Evolutionary conservation across 192 early-diverging fungal species (phyloP).

Genomic region (Coemansia sp.): DNA sequence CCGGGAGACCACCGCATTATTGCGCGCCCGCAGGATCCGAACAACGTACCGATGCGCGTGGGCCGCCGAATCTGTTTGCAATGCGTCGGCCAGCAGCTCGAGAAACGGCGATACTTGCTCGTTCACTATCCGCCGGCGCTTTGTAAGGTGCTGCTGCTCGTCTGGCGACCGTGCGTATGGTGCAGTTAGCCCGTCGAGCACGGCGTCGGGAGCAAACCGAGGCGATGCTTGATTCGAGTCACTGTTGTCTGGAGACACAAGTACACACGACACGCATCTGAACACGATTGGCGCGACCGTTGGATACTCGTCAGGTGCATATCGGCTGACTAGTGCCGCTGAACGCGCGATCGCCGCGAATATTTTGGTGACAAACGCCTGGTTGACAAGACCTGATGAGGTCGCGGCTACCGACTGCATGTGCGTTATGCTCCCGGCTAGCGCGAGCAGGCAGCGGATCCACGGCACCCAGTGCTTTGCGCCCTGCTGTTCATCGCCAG

Average conservation of each 20-base stretch:
- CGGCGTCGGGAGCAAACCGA: constrained; percentile 19
- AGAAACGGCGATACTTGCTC: constrained; percentile 6
- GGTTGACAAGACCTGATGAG: constrained; percentile 8
- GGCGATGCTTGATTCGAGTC: not conserved
- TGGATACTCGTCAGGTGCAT: not conserved
- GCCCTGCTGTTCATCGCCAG: not conserved
- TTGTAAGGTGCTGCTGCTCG: not conserved
- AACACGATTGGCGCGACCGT: not conserved
- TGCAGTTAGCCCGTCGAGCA: constrained; percentile 17
- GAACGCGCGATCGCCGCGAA: constrained; percentile 9
- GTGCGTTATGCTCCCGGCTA: constrained; percentile 15
- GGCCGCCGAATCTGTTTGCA: not conserved
- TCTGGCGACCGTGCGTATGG: not conserved
- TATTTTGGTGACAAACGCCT: constrained; percentile 14
- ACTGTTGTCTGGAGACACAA: not conserved
- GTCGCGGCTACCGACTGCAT: too few species aligned
- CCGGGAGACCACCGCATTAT: constrained; percentile 2
- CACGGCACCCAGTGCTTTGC: not conserved
- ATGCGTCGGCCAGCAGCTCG: constrained; percentile 6
- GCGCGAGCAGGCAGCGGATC: constrained; percentile 10
- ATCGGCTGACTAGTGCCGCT: not conserved
- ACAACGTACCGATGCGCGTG: constrained; percentile 8
- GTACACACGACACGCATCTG: not conserved
- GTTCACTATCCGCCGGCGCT: not conserved
- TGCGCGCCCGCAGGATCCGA: constrained; percentile 20